Evolutionary conservation across 352 stramenopile genomes (phyloP).

Genomic region (Globisporangium nunn): DNA sequence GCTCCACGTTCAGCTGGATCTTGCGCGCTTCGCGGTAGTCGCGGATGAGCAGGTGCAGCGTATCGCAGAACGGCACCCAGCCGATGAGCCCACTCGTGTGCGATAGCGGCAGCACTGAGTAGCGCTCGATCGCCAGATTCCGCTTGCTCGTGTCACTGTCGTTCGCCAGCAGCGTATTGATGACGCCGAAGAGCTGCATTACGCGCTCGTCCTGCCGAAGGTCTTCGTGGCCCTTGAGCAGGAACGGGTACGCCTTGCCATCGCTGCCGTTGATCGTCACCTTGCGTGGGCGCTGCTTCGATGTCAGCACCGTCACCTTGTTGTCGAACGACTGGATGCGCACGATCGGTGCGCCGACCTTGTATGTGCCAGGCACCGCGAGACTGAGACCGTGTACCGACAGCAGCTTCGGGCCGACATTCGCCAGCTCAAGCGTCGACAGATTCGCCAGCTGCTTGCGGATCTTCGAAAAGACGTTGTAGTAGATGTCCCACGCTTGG

Average conservation of each 20-base stretch:
- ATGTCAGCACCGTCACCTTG: constrained; percentile 96
- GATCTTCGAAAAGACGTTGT: constrained; percentile 95
- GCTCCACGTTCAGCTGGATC: constrained; percentile 95
- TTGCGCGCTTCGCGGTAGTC: constrained; percentile 92
- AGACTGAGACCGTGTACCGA: constrained; percentile 93
- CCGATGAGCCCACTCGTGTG: constrained; percentile 98
- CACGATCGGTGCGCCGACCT: constrained; percentile 77
- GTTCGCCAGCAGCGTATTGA: constrained; percentile 98
- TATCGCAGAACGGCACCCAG: constrained; percentile 99
- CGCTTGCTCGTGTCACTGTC: constrained; percentile 97
- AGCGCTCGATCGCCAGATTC: constrained; percentile 97
- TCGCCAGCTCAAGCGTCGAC: constrained; percentile 94
- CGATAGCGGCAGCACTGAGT: constrained; percentile 97
- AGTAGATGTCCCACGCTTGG: constrained; percentile 98
- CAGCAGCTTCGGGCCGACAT: constrained; percentile 95
- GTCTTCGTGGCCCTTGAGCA: constrained; percentile 99
- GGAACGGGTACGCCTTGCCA: constrained; percentile 97
- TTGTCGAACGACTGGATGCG: constrained; percentile 92
- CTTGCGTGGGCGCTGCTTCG: constrained; percentile 98
- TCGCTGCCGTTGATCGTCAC: constrained; percentile 98
- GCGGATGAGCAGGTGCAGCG: constrained; percentile 98
- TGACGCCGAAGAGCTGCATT: constrained; percentile 99
- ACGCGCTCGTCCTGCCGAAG: constrained; percentile 99
- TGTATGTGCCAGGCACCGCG: constrained; percentile 93
- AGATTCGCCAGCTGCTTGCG: constrained; percentile 92